Conservation (phyloP, 495 filamentous ascomycete genomes). For the Aspergillus hancockii region DNA sequence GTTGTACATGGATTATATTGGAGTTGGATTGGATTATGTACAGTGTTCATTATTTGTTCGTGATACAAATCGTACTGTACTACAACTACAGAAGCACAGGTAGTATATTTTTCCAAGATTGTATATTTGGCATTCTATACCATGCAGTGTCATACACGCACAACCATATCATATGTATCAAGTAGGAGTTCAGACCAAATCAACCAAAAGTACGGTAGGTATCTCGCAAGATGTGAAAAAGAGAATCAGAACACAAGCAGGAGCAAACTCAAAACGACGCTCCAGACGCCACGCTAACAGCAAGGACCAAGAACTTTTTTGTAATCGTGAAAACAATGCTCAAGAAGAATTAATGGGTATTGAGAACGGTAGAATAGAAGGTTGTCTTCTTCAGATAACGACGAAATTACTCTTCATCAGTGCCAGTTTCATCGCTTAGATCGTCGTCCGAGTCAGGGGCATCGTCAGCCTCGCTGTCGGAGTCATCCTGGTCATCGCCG, state of each 20-base stretch:
- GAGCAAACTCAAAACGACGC: background rate
- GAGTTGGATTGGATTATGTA: background rate
- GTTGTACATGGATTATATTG: background rate
- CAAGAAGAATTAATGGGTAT: slow-evolving; percentile 16
- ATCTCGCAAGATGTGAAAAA: slow-evolving; percentile 1
- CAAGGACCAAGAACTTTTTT: slow-evolving; percentile 4
- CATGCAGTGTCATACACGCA: slow-evolving; percentile 2
- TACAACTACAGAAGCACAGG: background rate
- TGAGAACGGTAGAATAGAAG: slow-evolving; percentile 13
- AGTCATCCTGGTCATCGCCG: slow-evolving; percentile 63
- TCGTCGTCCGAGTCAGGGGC: slow-evolving; percentile 29
- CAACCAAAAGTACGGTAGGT: slow-evolving; percentile 2
- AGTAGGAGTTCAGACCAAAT: background rate
- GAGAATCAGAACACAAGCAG: slow-evolving; percentile 4
- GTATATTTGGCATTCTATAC: background rate
- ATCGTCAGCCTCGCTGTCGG: slow-evolving; percentile 41
- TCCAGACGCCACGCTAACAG: slow-evolving; percentile 6
- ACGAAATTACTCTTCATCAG: slow-evolving; percentile 37
- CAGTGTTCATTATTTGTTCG: background rate
- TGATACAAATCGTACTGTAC: background rate
- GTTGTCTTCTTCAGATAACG: slow-evolving; percentile 2
- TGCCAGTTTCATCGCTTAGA: slow-evolving; percentile 36
- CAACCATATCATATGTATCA: slow-evolving; percentile 2
- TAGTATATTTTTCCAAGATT: background rate
- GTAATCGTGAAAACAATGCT: background rate